phyloP scores from a whole-genome alignment of 2,329 filamentous ascomycete genomes.

The Volutella citrinella region DNA sequence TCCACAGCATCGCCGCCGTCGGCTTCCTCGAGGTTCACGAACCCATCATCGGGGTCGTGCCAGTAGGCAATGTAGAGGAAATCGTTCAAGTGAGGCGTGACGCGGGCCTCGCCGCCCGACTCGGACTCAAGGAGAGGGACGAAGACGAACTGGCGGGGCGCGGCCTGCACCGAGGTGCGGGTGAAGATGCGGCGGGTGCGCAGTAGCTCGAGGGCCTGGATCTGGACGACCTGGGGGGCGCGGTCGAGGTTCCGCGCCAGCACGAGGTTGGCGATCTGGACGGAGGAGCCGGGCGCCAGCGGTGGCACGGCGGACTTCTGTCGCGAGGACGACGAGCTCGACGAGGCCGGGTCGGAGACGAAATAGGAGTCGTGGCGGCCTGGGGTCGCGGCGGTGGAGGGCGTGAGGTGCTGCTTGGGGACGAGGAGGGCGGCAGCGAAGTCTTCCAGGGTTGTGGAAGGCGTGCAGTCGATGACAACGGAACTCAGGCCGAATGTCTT shows the following conservation, averaged over 20 bases:
- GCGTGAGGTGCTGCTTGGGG: conserved; percentile 20
- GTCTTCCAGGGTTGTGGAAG: conserved; percentile 73
- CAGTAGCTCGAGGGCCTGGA: conserved; percentile 76
- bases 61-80: conserved; percentile 86
- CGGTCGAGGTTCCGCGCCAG: conserved; percentile 77
- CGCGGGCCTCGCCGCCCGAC: conserved; percentile 44
- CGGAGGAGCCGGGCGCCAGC: conserved; percentile 21
- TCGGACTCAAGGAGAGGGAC: conserved; percentile 63
- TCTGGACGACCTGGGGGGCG: conserved; percentile 73
- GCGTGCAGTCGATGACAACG: conserved; percentile 68
- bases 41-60: conserved; percentile 70
- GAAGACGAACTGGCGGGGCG: conserved; percentile 77
- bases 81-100: conserved; percentile 67
- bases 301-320: no score
- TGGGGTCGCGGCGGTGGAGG: conserved; percentile 23
- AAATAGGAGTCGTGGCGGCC: conserved; percentile 30
- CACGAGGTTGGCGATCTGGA: conserved; percentile 73
- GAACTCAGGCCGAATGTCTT: conserved; percentile 71
- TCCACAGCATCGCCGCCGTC: conserved; percentile 30
- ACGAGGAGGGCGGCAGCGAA: conserved; percentile 71
- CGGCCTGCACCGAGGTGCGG: conserved; percentile 67
- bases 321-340: no score
- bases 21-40: conserved; percentile 70
- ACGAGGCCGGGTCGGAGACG: conserved; percentile 18
- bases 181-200: conserved; percentile 76